These are phyloP conservation scores for Dionaea muscipula DNA, from an alignment of 179 eudicot species.

Conservation along the genomic window DNA sequence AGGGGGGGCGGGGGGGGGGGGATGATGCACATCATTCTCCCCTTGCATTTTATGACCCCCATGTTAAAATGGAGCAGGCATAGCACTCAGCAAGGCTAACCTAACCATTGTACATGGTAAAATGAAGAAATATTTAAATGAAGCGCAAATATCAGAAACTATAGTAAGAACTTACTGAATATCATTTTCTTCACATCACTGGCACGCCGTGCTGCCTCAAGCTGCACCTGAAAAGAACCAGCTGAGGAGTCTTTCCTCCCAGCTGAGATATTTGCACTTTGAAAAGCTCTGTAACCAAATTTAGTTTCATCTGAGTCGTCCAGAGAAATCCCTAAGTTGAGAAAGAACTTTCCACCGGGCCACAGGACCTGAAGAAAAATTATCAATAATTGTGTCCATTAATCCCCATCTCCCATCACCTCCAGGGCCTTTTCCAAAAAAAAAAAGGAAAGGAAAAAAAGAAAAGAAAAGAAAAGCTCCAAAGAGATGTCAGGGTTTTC, in stretches of 20 bases:
- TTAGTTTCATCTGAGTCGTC: conserved; percentile 24
- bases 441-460: neutral
- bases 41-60: too few relatives aligned
- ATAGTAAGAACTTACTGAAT: conserved; percentile 39
- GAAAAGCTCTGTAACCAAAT: conserved; percentile 31
- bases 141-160: neutral
- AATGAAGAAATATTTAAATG: neutral
- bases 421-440: too few relatives aligned
- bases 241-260: conserved; percentile 30
- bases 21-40: too few relatives aligned
- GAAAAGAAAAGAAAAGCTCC: too few relatives aligned
- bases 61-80: too few relatives aligned
- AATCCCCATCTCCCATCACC: too few relatives aligned
- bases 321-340: conserved; percentile 30
- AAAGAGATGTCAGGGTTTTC: too few relatives aligned
- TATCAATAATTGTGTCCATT: neutral
- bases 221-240: conserved; percentile 68
- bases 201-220: conserved; percentile 90
- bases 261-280: conserved; percentile 26
- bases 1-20: too few relatives aligned
- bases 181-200: conserved; percentile 70
- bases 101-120: too few relatives aligned
- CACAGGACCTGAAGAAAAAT: conserved; percentile 54
- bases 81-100: too few relatives aligned
- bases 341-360: conserved; percentile 87